Conservation (phyloP, 2,329 filamentous ascomycete genomes). For the Colletotrichum sp. region DNA sequence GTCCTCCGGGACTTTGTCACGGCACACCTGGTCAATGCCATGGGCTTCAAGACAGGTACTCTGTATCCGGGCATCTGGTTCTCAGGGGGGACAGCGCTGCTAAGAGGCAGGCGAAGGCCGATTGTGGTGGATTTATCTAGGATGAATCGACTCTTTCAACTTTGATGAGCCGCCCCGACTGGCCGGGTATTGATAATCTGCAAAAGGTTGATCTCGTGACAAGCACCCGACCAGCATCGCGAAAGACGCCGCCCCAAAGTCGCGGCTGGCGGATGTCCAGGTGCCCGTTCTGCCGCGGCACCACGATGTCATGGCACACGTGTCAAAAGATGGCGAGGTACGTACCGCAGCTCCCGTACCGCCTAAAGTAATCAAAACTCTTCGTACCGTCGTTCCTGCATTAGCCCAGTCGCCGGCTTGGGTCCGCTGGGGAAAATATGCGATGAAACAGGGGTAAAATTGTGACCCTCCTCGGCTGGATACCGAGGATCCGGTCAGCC, state of each 20-base stretch:
- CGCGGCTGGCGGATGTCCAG: not conserved
- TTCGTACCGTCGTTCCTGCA: conserved; percentile 21
- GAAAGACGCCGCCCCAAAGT: not conserved
- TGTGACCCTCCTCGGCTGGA: conserved; percentile 20
- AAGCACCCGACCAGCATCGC: not conserved
- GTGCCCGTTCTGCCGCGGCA: not conserved
- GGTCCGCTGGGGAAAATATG: conserved; percentile 18
- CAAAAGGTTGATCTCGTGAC: not conserved
- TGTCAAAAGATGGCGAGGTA: not conserved
- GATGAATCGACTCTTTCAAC: not conserved
- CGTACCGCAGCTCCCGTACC: not conserved
- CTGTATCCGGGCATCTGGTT: conserved; percentile 7
- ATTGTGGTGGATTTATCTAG: not conserved
- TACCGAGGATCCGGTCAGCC: conserved; percentile 18
- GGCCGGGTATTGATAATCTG: not conserved
- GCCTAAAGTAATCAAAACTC: conserved; percentile 8
- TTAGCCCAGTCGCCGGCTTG: conserved; percentile 17
- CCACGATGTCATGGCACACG: conserved; percentile 17
- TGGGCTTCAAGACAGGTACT: not conserved
- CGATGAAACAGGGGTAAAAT: conserved; percentile 23
- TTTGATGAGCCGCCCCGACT: not conserved
- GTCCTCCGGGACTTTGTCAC: not conserved
- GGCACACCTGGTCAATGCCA: not conserved
- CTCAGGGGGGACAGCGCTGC: not conserved
- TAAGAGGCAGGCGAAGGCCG: conserved; percentile 4